Conservation (phyloP, 148 eudicot species). For the Suaeda aralocaspica region DNA sequence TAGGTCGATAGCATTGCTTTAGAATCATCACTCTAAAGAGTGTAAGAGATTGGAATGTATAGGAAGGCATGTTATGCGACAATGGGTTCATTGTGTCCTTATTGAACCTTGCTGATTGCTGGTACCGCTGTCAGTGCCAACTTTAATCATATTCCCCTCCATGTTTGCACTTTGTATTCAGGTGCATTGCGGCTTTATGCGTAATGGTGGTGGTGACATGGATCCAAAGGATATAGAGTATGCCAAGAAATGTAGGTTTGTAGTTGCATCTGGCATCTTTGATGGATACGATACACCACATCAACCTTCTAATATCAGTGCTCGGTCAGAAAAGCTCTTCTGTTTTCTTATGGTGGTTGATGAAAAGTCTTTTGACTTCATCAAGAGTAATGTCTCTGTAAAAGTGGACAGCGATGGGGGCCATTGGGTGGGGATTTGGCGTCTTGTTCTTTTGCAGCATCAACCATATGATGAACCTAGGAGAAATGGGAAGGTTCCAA, state of each 20-base stretch:
- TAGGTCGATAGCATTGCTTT: not conserved
- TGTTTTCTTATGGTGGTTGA: constrained; percentile 98
- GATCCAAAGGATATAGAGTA: constrained; percentile 59
- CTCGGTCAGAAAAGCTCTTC: constrained; percentile 70
- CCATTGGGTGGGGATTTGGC: constrained; percentile 95
- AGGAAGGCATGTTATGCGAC: not conserved
- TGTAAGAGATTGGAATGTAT: not conserved
- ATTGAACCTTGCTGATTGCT: not conserved
- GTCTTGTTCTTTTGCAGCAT: constrained; percentile 68
- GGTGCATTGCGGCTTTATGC: constrained; percentile 97
- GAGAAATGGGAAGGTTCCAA: constrained; percentile 94
- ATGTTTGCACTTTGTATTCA: constrained; percentile 25
- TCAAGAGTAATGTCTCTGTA: constrained; percentile 67
- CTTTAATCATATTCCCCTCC: not conserved
- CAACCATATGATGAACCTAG: constrained; percentile 97
- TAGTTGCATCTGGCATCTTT: constrained; percentile 95
- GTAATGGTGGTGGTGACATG: constrained; percentile 86
- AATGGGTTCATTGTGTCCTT: not conserved
- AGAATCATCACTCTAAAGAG: not conserved
- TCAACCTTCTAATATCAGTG: constrained; percentile 80
- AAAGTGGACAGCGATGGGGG: constrained; percentile 71
- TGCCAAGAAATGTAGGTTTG: constrained; percentile 77
- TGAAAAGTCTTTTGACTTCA: constrained; percentile 72
- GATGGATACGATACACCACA: constrained; percentile 97
- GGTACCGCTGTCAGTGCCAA: not conserved